Conservation (phyloP, 768 basidiomycete genomes). For the Macrocybe gigantea region DNA sequence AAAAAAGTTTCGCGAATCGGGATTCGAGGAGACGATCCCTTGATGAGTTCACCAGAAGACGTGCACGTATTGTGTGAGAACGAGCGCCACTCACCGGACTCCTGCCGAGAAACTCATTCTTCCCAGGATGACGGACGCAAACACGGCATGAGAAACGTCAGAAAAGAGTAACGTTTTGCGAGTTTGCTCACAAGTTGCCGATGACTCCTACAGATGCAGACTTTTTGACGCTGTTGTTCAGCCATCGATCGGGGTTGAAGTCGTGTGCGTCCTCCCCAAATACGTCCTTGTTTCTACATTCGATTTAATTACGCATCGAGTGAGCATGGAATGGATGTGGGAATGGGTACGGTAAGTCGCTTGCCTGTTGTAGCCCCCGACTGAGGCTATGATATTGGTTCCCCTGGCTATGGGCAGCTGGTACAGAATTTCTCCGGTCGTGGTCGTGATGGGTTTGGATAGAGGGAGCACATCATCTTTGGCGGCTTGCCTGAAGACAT, state of each 20-base stretch:
- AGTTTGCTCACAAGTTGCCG: constrained; percentile 36
- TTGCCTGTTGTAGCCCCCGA: constrained; percentile 51
- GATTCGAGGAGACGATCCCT: too few relatives aligned
- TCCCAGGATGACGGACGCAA: background rate
- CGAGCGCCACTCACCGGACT: background rate
- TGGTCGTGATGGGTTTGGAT: constrained; percentile 41
- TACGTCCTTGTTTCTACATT: constrained; percentile 36
- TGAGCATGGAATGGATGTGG: background rate
- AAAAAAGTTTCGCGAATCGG: too few relatives aligned
- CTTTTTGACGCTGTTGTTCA: constrained; percentile 30
- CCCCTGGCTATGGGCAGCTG: constrained; percentile 45
- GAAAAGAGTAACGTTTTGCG: background rate
- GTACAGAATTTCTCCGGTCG: constrained; percentile 34
- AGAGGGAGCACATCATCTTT: constrained; percentile 57
- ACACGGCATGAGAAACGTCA: too few relatives aligned
- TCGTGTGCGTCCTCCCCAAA: constrained; percentile 53
- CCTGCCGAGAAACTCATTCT: constrained; percentile 45
- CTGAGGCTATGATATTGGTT: constrained; percentile 44
- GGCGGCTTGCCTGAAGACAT: constrained; percentile 42
- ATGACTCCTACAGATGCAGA: constrained; percentile 37
- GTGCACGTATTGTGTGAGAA: too few relatives aligned
- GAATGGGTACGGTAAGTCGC: background rate
- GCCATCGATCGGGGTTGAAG: constrained; percentile 55
- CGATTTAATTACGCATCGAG: background rate
- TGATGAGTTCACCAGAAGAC: too few relatives aligned